phyloP scores from a whole-genome alignment of 2,329 filamentous ascomycete species.

The Xylariaceae sp. region DNA sequence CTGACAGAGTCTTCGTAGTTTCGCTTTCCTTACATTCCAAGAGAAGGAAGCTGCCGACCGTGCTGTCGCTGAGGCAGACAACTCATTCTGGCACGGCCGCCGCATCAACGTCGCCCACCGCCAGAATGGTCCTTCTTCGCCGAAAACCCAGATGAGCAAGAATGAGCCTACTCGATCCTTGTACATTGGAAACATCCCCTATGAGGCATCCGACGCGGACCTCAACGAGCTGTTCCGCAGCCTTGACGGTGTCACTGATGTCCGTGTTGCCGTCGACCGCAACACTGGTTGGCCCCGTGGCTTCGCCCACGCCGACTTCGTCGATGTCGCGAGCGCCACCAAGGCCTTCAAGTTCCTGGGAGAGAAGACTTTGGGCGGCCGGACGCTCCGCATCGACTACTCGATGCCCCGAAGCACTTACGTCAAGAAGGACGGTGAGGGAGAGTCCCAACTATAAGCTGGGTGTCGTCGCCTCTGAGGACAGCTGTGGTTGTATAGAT shows the following conservation, averaged over 20 bases:
- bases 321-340: constrained; percentile 58
- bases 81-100: constrained; percentile 33
- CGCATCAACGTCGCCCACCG: constrained; percentile 27
- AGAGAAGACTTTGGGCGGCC: constrained; percentile 57
- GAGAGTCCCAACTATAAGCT: not conserved
- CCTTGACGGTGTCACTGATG: constrained; percentile 64
- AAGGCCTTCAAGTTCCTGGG: constrained; percentile 52
- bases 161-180: constrained; percentile 56
- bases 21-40: constrained; percentile 28
- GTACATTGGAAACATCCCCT: constrained; percentile 82
- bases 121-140: constrained; percentile 24
- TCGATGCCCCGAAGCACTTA: constrained; percentile 26
- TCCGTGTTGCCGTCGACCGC: constrained; percentile 78
- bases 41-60: constrained; percentile 14
- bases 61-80: constrained; percentile 26
- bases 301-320: constrained; percentile 79
- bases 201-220: constrained; percentile 78
- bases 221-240: constrained; percentile 71
- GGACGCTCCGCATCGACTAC: constrained; percentile 62
- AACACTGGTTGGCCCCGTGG: constrained; percentile 74
- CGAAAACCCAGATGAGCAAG: not conserved
- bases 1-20: constrained; percentile 23
- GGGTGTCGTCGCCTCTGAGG: not conserved
- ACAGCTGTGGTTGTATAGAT: constrained; percentile 6
- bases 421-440: not conserved